Percentiles rank a stretch among this genome's conserved stretches.
phyloP scores from a whole-genome alignment of 768 basidiomycete species.

The Clathrus columnatus region DNA sequence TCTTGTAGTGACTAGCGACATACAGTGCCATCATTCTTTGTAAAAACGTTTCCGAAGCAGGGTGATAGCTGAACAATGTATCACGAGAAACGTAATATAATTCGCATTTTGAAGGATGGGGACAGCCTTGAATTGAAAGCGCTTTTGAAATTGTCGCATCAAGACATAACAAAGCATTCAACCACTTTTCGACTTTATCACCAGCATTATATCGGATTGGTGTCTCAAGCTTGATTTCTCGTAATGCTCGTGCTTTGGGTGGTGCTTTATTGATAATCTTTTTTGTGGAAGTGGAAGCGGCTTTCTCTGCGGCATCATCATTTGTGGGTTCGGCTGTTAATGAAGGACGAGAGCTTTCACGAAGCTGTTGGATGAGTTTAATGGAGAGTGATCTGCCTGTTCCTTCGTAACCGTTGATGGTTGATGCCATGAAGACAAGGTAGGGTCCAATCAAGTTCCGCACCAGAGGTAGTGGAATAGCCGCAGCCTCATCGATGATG shows the following conservation, averaged over 20 bases:
- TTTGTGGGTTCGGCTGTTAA: constrained; percentile 51
- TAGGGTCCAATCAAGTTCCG: constrained; percentile 89
- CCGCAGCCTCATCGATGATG: constrained; percentile 97
- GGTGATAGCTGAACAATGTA: constrained; percentile 94
- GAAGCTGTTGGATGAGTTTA: constrained; percentile 93
- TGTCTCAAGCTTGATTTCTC: constrained; percentile 90
- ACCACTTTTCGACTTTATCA: constrained; percentile 91
- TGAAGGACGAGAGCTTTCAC: constrained; percentile 80
- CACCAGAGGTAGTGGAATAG: constrained; percentile 93
- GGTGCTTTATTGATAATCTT: constrained; percentile 47
- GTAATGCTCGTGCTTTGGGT: constrained; percentile 64
- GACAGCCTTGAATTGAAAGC: constrained; percentile 62
- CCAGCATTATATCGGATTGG: constrained; percentile 87
- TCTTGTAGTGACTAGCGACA: constrained; percentile 97
- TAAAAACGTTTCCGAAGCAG: constrained; percentile 93
- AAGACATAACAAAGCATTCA: constrained; percentile 83
- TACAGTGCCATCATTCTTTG: constrained; percentile 98
- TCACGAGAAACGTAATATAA: constrained; percentile 94
- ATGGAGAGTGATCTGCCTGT: constrained; percentile 97
- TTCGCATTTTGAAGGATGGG: constrained; percentile 90
- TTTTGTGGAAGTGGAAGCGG: constrained; percentile 33
- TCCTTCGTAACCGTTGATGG: constrained; percentile 98
- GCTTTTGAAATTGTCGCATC: constrained; percentile 64
- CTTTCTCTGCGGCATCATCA: constrained; percentile 32
- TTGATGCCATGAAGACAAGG: constrained; percentile 98